Percentiles rank a stretch among this genome's conserved stretches.
These are phyloP conservation scores for Wickerhamiella lipophila DNA, from an alignment of 805 yeast species.

Conservation along the genomic window DNA sequence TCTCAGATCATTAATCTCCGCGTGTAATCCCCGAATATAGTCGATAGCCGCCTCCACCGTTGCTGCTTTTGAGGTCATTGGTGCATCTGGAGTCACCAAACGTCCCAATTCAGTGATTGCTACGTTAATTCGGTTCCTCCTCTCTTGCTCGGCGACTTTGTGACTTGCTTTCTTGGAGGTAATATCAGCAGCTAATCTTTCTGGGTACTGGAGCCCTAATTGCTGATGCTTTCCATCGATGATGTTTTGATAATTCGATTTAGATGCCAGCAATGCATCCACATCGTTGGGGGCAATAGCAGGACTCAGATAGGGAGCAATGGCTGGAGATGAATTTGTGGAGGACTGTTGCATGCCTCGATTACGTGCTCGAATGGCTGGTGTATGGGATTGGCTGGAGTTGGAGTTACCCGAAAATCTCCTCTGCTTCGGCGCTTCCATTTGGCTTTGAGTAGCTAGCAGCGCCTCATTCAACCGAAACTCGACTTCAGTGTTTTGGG, in stretches of 20 bases:
- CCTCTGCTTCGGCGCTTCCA: constrained; percentile 3
- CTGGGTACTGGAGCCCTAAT: constrained; percentile 33
- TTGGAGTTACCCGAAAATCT: constrained; percentile 5
- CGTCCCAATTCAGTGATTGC: constrained; percentile 67
- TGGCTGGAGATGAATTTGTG: constrained; percentile 1
- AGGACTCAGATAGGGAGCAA: constrained; percentile 7
- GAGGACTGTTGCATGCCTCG: not conserved
- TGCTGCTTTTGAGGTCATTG: constrained; percentile 65
- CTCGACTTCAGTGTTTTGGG: not conserved
- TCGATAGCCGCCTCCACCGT: constrained; percentile 81
- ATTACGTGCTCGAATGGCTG: constrained; percentile 9
- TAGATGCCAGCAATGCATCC: constrained; percentile 24
- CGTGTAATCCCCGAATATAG: constrained; percentile 43
- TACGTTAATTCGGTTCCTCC: constrained; percentile 80
- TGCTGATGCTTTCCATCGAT: constrained; percentile 33
- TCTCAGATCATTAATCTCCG: constrained; percentile 26
- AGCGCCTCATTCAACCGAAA: constrained; percentile 9
- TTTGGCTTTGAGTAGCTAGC: not conserved
- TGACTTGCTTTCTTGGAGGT: constrained; percentile 55
- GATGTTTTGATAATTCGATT: constrained; percentile 34
- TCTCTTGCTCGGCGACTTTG: constrained; percentile 90
- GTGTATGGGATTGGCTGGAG: constrained; percentile 1
- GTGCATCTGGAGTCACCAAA: constrained; percentile 57
- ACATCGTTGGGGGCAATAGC: constrained; percentile 3
- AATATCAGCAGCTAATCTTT: constrained; percentile 29